Evolutionary conservation across 139 green algal genomes (phyloP).

Genomic region (Nannochloris sp.): DNA sequence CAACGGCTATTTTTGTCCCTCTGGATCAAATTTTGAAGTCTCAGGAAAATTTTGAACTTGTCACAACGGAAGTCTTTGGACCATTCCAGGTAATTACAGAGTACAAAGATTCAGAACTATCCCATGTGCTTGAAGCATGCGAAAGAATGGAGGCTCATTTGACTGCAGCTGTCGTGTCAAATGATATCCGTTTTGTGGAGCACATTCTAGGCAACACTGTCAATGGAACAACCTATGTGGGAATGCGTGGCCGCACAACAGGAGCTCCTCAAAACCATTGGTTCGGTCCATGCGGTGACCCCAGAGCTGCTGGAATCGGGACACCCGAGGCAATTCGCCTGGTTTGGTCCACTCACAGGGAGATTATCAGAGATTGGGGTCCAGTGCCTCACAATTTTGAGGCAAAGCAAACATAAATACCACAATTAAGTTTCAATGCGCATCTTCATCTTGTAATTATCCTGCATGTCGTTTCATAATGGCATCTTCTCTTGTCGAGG

Average conservation of each 20-base stretch:
- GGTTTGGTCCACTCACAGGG: conserved; percentile 89
- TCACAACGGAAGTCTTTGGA: conserved; percentile 93
- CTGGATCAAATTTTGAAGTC: conserved; percentile 57
- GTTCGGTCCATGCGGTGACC: conserved; percentile 93
- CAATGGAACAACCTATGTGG: conserved; percentile 96
- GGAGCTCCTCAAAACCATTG: conserved; percentile 96
- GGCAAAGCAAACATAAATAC: conserved; percentile 15
- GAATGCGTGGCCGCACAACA: conserved; percentile 80
- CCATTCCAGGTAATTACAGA: conserved; percentile 91
- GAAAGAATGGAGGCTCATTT: conserved; percentile 90
- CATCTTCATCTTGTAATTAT: not conserved
- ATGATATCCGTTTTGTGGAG: conserved; percentile 47
- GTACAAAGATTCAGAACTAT: conserved; percentile 64
- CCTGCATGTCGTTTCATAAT: too few species aligned
- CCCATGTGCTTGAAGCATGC: conserved; percentile 66
- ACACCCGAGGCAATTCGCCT: conserved; percentile 90
- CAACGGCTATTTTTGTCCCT: conserved; percentile 90
- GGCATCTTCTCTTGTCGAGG: too few species aligned
- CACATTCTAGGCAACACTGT: conserved; percentile 84
- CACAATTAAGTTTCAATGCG: too few species aligned
- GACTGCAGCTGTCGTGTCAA: conserved; percentile 75
- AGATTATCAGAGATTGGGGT: conserved; percentile 24
- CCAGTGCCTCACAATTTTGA: conserved; percentile 13
- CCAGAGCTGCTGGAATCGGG: conserved; percentile 87
- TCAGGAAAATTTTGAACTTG: conserved; percentile 54